Base-by-base conservation (phyloP, 495 filamentous ascomycete species). In the Delitschia confertaspora region DNA sequence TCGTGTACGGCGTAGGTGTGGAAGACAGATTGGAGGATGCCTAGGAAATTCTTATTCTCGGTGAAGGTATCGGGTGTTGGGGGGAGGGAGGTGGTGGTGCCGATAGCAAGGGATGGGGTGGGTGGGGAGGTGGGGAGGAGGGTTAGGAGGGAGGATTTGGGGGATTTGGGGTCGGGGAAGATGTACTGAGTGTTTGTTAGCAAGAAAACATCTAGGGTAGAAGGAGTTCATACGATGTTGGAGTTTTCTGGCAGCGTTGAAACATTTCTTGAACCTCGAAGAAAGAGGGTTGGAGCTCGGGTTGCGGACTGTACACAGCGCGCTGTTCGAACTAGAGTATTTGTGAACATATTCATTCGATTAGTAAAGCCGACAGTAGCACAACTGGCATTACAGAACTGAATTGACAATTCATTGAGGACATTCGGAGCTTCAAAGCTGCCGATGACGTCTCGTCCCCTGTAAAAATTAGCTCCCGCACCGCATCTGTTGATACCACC, bases 81-180 rank as follows among this genome's bases (percentile, higher is more conserved):
- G 2, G 87, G 88, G 20, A 91, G 48, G 36, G 72, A 61, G 18
- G 76, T 74, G 0, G 84, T 79, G 16, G 76, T 77, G 45, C 88
- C 91, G 53, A 95, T 80, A 9, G 86, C 76, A 21, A 94, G 67
- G 26, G 70, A 58, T 4, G 70, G 61, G 16, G 68, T 80, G 1
- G 85, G 83, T 1, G 88, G 86, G 8, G 73, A 62, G 8, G 79
- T 81, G n/a, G 80, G 69, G 36, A 95, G 78, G 32, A 86, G 73
- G 26, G 85, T 76, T 26, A 95, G 76, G 43, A 85, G 67, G 59
- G 83, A 58, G 34, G 57, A 56, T 42, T 57, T 64, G 10, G 63
- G 57, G 2, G 65, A 39, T 27, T 58, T 41, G 11, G 72, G 60
- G 43, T 74, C 64, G 1, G 75, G 73, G 53, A 85, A 80, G 18